Evolutionary conservation across 1,284 basidiomycete genomes (phyloP).

Genomic region (Rhodotorula mucilaginosa): DNA sequence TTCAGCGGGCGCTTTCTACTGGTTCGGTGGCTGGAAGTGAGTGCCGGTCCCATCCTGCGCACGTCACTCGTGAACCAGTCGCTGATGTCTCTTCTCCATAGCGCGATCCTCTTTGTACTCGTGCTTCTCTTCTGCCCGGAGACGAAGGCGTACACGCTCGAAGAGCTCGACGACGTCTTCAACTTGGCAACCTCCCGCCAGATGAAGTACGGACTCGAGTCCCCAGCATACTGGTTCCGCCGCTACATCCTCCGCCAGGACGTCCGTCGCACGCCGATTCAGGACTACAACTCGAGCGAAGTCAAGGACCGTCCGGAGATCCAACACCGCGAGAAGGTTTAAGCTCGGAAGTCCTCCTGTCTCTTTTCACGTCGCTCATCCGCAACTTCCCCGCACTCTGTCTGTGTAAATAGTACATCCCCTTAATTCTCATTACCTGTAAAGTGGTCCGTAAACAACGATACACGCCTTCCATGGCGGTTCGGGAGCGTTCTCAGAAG

Average conservation of each 20-base stretch:
- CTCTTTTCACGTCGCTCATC: no score
- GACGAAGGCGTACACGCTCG: conserved; percentile 53
- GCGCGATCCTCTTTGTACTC: conserved; percentile 43
- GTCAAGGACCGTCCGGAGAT: conserved; percentile 25
- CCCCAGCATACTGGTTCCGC: conserved; percentile 19
- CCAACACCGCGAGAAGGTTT: conserved; percentile 25
- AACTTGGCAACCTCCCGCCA: conserved; percentile 61
- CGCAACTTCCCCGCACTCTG: no score
- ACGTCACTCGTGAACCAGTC: neutral
- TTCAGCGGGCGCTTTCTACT: conserved; percentile 44
- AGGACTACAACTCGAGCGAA: conserved; percentile 22
- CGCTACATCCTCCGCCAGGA: conserved; percentile 21
- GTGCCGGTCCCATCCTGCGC: neutral
- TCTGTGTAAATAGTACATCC: no score
- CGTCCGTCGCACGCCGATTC: conserved; percentile 12
- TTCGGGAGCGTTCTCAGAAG: no score
- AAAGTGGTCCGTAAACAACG: no score
- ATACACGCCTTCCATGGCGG: no score
- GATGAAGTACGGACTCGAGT: conserved; percentile 49
- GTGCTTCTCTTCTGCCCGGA: conserved; percentile 40
- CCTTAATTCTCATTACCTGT: no score
- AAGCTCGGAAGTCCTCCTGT: neutral
- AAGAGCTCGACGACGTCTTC: conserved; percentile 59
- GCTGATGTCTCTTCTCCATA: neutral
- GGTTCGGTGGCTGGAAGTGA: conserved; percentile 22